phyloP scores from a whole-genome alignment of 2,329 filamentous ascomycete species.

The Alternaria conjuncta region DNA sequence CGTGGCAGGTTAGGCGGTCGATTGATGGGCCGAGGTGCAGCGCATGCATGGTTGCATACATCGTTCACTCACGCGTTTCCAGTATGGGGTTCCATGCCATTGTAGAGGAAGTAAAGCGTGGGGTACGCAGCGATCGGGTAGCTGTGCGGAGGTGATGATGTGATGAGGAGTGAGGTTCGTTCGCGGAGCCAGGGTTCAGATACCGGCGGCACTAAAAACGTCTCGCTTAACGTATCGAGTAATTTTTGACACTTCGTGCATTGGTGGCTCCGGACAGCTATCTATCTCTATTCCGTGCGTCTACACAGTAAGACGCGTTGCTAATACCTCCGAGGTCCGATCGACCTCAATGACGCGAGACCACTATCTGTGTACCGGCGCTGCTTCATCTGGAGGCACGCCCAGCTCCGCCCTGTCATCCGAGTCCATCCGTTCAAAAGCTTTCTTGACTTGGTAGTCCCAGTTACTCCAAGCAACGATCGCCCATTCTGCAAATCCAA shows the following conservation, averaged over 20 bases:
- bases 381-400: constrained; percentile 29
- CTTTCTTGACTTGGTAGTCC: constrained; percentile 74
- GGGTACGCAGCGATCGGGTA: constrained; percentile 18
- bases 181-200: constrained; percentile 26
- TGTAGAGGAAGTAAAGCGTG: constrained; percentile 14
- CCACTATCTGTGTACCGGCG: constrained; percentile 22
- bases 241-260: constrained; percentile 31
- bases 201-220: constrained; percentile 21
- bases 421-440: constrained; percentile 72
- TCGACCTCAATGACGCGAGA: background rate
- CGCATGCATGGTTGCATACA: background rate
- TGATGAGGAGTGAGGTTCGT: constrained; percentile 27
- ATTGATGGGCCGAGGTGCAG: background rate
- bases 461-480: constrained; percentile 81
- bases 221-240: constrained; percentile 29
- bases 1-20: constrained; percentile 13
- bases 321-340: constrained; percentile 15
- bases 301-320: constrained; percentile 26
- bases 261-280: constrained; percentile 22
- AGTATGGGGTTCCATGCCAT: constrained; percentile 11
- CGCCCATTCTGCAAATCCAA: constrained; percentile 78
- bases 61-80: background rate
- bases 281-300: constrained; percentile 27
- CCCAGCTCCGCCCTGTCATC: constrained; percentile 52
- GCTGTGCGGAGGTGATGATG: constrained; percentile 22